Percentiles rank a stretch among this genome's conserved stretches.
Evolutionary conservation across 352 stramenopile genomes (phyloP).

Genomic region (Globisporangium splendens): DNA sequence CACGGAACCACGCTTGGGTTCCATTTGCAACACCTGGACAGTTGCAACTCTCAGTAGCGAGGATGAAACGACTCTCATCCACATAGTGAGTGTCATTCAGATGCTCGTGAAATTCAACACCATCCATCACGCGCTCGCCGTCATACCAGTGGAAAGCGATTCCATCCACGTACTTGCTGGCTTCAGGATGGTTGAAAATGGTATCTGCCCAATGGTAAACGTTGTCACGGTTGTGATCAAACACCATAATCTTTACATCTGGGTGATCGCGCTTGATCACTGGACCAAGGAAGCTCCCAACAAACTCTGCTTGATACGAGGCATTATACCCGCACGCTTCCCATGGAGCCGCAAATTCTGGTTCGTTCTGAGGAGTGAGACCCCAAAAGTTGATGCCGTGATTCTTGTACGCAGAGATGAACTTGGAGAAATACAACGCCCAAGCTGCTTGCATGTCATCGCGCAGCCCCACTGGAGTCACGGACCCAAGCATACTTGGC

Average conservation of each 20-base stretch:
- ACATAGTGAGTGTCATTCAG: constrained; percentile 78
- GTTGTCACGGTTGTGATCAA: constrained; percentile 88
- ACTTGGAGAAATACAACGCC: constrained; percentile 92
- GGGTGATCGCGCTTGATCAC: constrained; percentile 84
- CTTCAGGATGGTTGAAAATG: constrained; percentile 65
- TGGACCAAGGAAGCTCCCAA: constrained; percentile 83
- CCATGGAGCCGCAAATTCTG: constrained; percentile 71
- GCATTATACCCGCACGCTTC: constrained; percentile 63
- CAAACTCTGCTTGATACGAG: constrained; percentile 66
- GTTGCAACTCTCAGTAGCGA: constrained; percentile 76
- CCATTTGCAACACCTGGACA: constrained; percentile 62
- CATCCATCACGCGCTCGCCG: constrained; percentile 70
- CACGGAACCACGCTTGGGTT: constrained; percentile 74
- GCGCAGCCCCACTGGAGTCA: constrained; percentile 42
- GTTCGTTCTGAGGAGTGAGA: constrained; percentile 90
- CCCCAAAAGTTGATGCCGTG: constrained; percentile 85
- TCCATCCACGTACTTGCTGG: constrained; percentile 79
- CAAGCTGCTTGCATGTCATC: constrained; percentile 58
- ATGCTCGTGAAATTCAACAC: constrained; percentile 63
- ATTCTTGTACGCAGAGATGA: constrained; percentile 88
- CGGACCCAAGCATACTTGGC: constrained; percentile 64
- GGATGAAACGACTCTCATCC: constrained; percentile 53
- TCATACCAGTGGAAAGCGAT: constrained; percentile 92
- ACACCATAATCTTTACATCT: constrained; percentile 88
- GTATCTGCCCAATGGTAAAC: constrained; percentile 66